Base-by-base conservation (phyloP, 257 asterid species). In the Salvia hispanica region DNA sequence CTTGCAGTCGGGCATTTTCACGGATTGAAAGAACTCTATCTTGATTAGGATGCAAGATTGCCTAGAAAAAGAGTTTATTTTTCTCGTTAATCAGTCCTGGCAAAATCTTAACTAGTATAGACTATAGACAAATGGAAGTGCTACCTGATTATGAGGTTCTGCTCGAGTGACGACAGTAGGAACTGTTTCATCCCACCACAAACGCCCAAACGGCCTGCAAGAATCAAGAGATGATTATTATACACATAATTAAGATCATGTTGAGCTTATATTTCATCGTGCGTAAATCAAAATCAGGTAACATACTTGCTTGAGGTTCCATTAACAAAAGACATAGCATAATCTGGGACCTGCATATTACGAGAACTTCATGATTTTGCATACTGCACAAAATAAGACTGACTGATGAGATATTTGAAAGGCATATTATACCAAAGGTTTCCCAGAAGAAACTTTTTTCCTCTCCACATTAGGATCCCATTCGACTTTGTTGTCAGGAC, bases 111-210 rank as follows among this genome's bases (percentile, higher is more conserved):
- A 3, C 11, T 5, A 3, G 2, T 9, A 34, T 2, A 11, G 31
- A 8, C 9, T 5, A 36, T 6, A 52, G 10, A 39, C 56, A 2
- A 25, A 25, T 0, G 5, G 2, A 9, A 57, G 42, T 4, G 11
- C 0, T 70, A 90, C 99, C 76, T 85, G 97, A 47, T 93, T 90
- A 53, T 93, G 97, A 3, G 99, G 99, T 39, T 90, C 92, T 0
- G 99, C 99, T 1, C 99, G 83, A 13, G 95, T 86, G n/a, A 88
- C 85, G 21, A 93, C 97, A 0, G 99, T 93, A 2, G 99, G 85
- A 28, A 93, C 96, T 0, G 87, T 93, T 55, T 86, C 92, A n/a
- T 93, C 95, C 95, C 95, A 90, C 98, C 98, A 92, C 34, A 92
- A 56, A 7, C 98, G 91, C 4, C 90, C 91, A 81, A 93, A 93